Base-by-base conservation (phyloP, 2,329 filamentous ascomycete genomes). In the Herpotrichia juniperi region DNA sequence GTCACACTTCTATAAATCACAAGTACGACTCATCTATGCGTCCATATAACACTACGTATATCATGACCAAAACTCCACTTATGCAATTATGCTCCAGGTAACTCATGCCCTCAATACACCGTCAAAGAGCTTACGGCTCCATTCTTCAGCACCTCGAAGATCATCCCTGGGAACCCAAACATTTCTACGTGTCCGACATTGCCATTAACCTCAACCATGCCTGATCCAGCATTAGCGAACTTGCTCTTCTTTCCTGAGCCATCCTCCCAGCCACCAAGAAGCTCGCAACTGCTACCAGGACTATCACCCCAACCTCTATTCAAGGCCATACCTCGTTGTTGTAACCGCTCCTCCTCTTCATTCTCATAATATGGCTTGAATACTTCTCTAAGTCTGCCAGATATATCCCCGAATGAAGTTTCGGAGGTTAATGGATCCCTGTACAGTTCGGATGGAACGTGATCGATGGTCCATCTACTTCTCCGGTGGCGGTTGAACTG, bases 131-230 rank as follows among this genome's bases (percentile, higher is more conserved):
- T 96, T 21, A 99, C 90, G 55, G 86, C 88, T 3, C 90, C 92
- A 68, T 96, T 97, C 84, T 90, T 93, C 73, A 97, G 76, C 24
- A 99, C 93, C 76, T 99, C 94, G 77, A 99, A 97, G 42, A 97
- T 86, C 73, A 97, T 77, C 0, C 94, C 93, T 0, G 94, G 93
- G 67, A 97, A 97, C 1, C 93, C 93, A 76, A 91, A 97, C 24
- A 99, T 76, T 56, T 93, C 93, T 14, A 93, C 96, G 50, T 88
- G 89, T 17, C 85, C 85, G 54, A 88, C 72, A 56, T 87, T 75
- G 63, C 67, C 74, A 73, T 64, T 79, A 75, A 68, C 64, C 58
- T 76, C 68, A 61, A 75, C 66, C 64, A 78, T 62, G 64, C 64
- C 68, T 54, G 72, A 69, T 55, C 63, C 68, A 12, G 65, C 55